Base-by-base conservation (phyloP, 2,329 filamentous ascomycete genomes). In the Aureobasidium musti region DNA sequence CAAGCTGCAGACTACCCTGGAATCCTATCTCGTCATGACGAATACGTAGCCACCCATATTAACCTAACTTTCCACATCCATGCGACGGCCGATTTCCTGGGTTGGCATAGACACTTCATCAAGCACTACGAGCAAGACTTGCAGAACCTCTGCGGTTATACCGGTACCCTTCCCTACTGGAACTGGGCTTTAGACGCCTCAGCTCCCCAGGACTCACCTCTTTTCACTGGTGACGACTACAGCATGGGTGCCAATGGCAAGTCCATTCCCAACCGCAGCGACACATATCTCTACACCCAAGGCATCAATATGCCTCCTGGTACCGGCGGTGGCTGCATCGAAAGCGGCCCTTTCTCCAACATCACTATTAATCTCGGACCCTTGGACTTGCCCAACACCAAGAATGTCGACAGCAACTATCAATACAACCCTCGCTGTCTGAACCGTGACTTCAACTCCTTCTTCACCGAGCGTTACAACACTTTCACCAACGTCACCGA, bases 311-410 rank as follows among this genome's bases (percentile, higher is more conserved):
- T 83, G 11, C 82, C 81, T 0, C 79, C 80, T 0, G 85, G 83
- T n/a, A 78, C 79, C 0, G 85, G 85, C 17, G 84, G 85, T 45
- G 85, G 85, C 1, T 87, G 84, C 71, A 77, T 87, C 2, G 77
- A 73, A 17, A 78, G 75, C 35, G 84, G 84, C 0, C 84, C 84
- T 0, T 85, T 86, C 75, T 79, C 77, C 70, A 77, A 84, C 69
- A 73, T 70, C 65, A 71, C 69, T n/a, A 68, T 76, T 67, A 72
- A 75, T 57, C 71, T 76, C 33, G 74, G 74, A 4, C 74, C 74
- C 5, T 67, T 76, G 21, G 70, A 71, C 53, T 17, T 41, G 2
- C 72, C 73, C 11, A 73, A 74, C 66, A 66, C 70, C 41, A 63
- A 71, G 66, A 74, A 74, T 65, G 74, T 75, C 59, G 65, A 71